Evolutionary conservation across 1,139 yeast species (phyloP).

Genomic region (Debaryomyces coudertii): DNA sequence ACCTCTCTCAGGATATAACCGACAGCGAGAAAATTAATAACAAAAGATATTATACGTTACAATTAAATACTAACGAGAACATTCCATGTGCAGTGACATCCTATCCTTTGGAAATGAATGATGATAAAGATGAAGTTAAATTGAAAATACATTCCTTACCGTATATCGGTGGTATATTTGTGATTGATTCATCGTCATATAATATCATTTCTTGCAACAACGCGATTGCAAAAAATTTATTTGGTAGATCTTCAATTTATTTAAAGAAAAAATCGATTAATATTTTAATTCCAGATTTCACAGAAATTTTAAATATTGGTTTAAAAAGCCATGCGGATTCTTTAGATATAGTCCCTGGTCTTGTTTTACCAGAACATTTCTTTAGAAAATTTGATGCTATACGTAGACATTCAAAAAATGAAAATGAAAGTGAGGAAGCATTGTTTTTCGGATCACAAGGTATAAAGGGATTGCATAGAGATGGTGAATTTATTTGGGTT

Average conservation of each 20-base stretch:
- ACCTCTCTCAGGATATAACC: constrained; percentile 27
- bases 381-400: constrained; percentile 62
- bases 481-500: constrained; percentile 64
- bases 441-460: constrained; percentile 66
- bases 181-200: constrained; percentile 55
- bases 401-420: constrained; percentile 20
- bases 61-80: constrained; percentile 41
- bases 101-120: constrained; percentile 51
- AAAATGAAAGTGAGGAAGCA: constrained; percentile 33
- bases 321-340: constrained; percentile 42
- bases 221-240: constrained; percentile 75
- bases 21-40: constrained; percentile 56
- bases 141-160: constrained; percentile 76
- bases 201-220: constrained; percentile 69
- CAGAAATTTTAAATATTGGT: constrained; percentile 54
- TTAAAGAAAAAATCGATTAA: constrained; percentile 57
- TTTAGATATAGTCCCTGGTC: constrained; percentile 51
- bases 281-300: constrained; percentile 66
- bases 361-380: constrained; percentile 83
- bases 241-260: constrained; percentile 61
- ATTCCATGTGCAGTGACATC: constrained; percentile 76
- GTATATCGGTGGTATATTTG: constrained; percentile 84
- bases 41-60: constrained; percentile 65
- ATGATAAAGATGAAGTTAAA: constrained; percentile 46
- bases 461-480: constrained; percentile 66